phyloP scores from a whole-genome alignment of 345 rosid genomes.

The Anastatica hierochuntica region DNA sequence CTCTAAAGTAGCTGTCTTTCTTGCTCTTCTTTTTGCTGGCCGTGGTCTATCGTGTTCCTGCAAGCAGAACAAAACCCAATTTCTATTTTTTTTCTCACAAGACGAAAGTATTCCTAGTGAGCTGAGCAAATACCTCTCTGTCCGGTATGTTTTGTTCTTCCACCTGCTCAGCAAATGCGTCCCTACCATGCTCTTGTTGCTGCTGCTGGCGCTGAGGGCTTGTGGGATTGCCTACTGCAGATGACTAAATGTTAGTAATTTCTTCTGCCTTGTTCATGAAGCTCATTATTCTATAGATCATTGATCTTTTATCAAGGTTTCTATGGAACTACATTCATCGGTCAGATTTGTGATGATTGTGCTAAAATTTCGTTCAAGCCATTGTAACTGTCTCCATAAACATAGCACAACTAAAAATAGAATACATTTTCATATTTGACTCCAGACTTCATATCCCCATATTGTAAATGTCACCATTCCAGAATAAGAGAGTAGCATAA shows the following conservation, averaged over 20 bases:
- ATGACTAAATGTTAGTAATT: conserved; percentile 17
- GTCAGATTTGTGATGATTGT: too few species aligned
- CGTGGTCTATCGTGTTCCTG: conserved; percentile 40
- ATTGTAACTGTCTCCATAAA: too few species aligned
- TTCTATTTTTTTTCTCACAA: neutral
- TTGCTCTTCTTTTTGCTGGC: conserved; percentile 37
- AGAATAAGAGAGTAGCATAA: neutral
- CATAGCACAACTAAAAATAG: too few species aligned
- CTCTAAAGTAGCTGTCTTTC: conserved; percentile 27
- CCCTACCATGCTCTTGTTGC: conserved; percentile 8
- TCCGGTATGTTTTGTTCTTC: conserved; percentile 30
- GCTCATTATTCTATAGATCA: neutral
- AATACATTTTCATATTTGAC: too few species aligned
- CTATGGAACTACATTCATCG: too few species aligned
- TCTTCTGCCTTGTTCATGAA: conserved; percentile 1
- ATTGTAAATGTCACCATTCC: neutral
- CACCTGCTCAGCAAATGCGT: conserved; percentile 13
- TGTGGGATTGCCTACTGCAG: conserved; percentile 38
- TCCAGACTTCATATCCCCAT: conserved; percentile 5
- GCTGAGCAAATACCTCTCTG: conserved; percentile 36
- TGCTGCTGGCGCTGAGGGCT: conserved; percentile 27
- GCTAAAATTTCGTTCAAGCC: too few species aligned
- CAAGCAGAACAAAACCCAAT: conserved; percentile 21
- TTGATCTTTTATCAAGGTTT: too few species aligned
- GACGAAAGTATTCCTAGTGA: conserved; percentile 3